Percentiles rank a stretch among this genome's conserved stretches.
These are phyloP conservation scores for Blastobotrys illinoisensis DNA, from an alignment of 1,139 yeast genomes.

Conservation along the genomic window DNA sequence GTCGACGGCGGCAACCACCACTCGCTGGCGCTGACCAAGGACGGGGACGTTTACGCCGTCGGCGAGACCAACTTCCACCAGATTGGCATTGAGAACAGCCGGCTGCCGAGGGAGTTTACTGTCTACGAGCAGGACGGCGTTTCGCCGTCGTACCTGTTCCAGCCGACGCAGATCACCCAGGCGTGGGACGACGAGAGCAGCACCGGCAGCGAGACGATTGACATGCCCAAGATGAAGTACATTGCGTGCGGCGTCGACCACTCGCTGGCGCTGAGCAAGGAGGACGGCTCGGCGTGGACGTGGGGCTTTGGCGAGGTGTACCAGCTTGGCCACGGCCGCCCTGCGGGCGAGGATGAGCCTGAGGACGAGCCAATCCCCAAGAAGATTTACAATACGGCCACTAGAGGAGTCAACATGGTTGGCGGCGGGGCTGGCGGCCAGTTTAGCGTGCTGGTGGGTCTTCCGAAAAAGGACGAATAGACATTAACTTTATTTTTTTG, in stretches of 20 bases:
- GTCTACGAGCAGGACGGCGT: slow-evolving; percentile 75
- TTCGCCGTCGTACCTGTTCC: slow-evolving; percentile 79
- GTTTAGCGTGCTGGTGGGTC: slow-evolving; percentile 82
- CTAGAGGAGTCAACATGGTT: slow-evolving; percentile 65
- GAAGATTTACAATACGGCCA: slow-evolving; percentile 87
- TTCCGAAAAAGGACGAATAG: slow-evolving; percentile 22
- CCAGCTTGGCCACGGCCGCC: slow-evolving; percentile 86
- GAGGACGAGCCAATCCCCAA: slow-evolving; percentile 48
- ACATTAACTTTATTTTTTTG: not conserved
- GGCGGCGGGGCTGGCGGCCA: slow-evolving; percentile 92
- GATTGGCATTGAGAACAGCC: slow-evolving; percentile 66
- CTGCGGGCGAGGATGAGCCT: slow-evolving; percentile 67
- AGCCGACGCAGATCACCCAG: slow-evolving; percentile 59
- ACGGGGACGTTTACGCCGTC: slow-evolving; percentile 73
- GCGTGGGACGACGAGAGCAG: slow-evolving; percentile 26
- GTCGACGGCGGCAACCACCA: slow-evolving; percentile 96
- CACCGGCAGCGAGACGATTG: slow-evolving; percentile 28
- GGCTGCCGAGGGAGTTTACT: slow-evolving; percentile 50
- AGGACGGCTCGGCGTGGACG: slow-evolving; percentile 78
- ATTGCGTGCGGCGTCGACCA: slow-evolving; percentile 90
- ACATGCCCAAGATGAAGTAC: slow-evolving; percentile 53
- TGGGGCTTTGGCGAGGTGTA: slow-evolving; percentile 99
- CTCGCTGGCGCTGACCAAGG: slow-evolving; percentile 63
- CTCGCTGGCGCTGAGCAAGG: slow-evolving; percentile 68
- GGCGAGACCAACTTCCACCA: slow-evolving; percentile 95